Evolutionary conservation across 2,329 filamentous ascomycete genomes (phyloP).

Genomic region (Aspergillus intermedius): DNA sequence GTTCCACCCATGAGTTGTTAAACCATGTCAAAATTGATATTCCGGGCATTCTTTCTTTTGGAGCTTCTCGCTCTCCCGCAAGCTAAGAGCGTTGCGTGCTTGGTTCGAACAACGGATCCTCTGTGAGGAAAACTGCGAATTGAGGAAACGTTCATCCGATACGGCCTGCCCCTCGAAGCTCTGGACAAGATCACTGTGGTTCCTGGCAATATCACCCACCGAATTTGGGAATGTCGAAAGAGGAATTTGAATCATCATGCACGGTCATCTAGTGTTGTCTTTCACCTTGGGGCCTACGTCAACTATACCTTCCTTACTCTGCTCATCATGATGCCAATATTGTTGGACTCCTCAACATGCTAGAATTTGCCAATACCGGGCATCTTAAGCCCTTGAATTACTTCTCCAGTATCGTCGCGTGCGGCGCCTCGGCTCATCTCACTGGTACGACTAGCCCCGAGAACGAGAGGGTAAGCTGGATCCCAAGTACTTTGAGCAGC

Average conservation of each 20-base stretch:
- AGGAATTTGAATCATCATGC: conserved; percentile 1
- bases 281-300: conserved; percentile 10
- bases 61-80: conserved; percentile 2
- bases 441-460: conserved; percentile 3
- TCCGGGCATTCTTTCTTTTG: conserved; percentile 10
- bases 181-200: conserved; percentile 4
- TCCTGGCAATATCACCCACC: conserved; percentile 4
- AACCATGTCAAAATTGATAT: conserved; percentile 8
- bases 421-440: not conserved
- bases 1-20: conserved; percentile 8
- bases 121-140: conserved; percentile 5
- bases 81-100: conserved; percentile 9
- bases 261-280: conserved; percentile 3
- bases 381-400: not conserved
- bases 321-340: conserved; percentile 5
- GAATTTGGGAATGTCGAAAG: conserved; percentile 1
- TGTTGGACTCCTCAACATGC: conserved; percentile 2
- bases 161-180: not conserved
- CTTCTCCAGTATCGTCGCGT: not conserved
- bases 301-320: conserved; percentile 6
- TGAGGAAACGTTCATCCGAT: conserved; percentile 3
- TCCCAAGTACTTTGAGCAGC: conserved; percentile 2
- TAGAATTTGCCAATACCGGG: conserved; percentile 1
- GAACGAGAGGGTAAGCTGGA: conserved; percentile 1
- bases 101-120: conserved; percentile 7